Evolutionary conservation across 169 alveolate genomes (phyloP).

Genomic region (Cytauxzoon felis): DNA sequence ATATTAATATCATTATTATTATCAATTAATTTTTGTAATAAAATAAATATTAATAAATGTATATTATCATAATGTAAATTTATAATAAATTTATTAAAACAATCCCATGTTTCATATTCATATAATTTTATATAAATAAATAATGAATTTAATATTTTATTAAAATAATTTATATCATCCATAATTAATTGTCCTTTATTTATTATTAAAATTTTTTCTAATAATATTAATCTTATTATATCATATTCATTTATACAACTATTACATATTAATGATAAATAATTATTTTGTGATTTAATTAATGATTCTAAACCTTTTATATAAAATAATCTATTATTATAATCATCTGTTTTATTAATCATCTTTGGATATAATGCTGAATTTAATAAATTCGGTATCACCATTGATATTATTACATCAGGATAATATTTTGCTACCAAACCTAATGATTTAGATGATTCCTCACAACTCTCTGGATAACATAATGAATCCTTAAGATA

Average conservation of each 20-base stretch:
- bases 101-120: too few species aligned
- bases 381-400: not conserved
- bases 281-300: not conserved
- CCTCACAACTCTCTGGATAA: not conserved
- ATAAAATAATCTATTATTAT: not conserved
- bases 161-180: not conserved
- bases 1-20: too few species aligned
- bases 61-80: too few species aligned
- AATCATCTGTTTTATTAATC: not conserved
- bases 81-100: too few species aligned
- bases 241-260: not conserved
- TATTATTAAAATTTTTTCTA: constrained; percentile 23
- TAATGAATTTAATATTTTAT: not conserved
- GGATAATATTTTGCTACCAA: not conserved
- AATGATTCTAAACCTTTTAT: not conserved
- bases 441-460: not conserved
- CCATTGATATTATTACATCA: not conserved
- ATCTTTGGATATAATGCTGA: not conserved
- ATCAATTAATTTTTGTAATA: not conserved
- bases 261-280: not conserved
- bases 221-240: constrained; percentile 21
- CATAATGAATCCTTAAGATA: not conserved
- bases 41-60: not conserved
- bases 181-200: not conserved
- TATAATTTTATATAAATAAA: too few species aligned